Conservation (phyloP, 2,329 filamentous ascomycete species). For the Xylaria sp. region DNA sequence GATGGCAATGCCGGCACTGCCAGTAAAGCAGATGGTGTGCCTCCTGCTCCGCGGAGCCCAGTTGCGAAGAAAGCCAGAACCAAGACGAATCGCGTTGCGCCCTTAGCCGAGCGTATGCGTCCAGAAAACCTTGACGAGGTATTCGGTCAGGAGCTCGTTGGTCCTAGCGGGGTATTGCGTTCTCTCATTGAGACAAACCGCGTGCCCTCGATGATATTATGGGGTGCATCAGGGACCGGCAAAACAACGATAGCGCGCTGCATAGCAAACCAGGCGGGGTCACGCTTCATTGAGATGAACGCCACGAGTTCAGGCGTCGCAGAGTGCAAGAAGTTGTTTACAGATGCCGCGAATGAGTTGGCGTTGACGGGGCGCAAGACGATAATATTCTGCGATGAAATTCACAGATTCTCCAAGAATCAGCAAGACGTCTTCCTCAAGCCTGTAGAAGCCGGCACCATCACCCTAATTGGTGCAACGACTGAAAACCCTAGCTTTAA, state of each 20-base stretch:
- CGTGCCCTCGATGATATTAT: conserved; percentile 95
- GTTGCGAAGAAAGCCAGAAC: conserved; percentile 74
- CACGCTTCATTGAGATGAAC: conserved; percentile 94
- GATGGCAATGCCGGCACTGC: conserved; percentile 37
- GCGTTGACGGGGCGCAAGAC: conserved; percentile 87
- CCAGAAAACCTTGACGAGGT: conserved; percentile 86
- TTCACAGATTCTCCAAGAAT: conserved; percentile 88
- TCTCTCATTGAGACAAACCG: conserved; percentile 86
- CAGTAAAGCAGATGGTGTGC: conserved; percentile 41
- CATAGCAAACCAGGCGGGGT: conserved; percentile 83
- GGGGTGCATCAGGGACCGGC: conserved; percentile 83
- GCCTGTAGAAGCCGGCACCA: conserved; percentile 88
- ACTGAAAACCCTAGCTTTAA: conserved; percentile 98
- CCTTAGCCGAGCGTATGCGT: conserved; percentile 93
- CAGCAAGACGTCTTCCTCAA: conserved; percentile 96
- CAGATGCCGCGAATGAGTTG: conserved; percentile 83
- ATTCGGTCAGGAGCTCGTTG: conserved; percentile 91
- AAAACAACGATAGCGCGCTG: conserved; percentile 94
- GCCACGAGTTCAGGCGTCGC: conserved; percentile 87
- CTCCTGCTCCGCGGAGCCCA: conserved; percentile 52
- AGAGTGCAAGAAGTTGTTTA: conserved; percentile 93
- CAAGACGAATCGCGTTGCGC: conserved; percentile 78
- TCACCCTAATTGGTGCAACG: conserved; percentile 93
- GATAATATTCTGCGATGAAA: conserved; percentile 98
- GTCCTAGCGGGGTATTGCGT: conserved; percentile 82